Evolutionary conservation across 768 basidiomycete genomes (phyloP), one percentile per base, ranked within the genome.

Genomic region (Candolleomyces eurysporus): DNA sequence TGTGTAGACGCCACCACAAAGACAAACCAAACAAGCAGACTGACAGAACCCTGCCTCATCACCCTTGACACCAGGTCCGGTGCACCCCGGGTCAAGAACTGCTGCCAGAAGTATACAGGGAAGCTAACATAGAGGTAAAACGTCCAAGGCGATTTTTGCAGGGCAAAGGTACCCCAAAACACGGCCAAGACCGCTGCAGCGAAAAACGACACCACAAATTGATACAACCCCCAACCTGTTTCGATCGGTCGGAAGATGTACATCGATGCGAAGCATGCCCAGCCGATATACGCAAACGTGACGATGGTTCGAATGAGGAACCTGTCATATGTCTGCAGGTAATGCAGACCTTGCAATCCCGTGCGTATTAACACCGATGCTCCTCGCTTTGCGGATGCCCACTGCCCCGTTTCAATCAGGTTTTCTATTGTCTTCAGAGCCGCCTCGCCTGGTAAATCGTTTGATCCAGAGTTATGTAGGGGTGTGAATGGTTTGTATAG

Each of bases 271-370:
- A 85, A 93, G 0, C 84, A 85, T 19, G 84, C 84, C 91, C 92
- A 95, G 57, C 91, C 91, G 3, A 81, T 69, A 71, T 95, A 94
- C 1, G 90, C 91, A 7, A 80, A 68, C 1, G 81, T 82, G 55
- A 93, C 92, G 63, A 94, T 85, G 3, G 68, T 74, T 16, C 86
- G 83, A 31, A 95, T 87, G 49, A 94, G 73, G 32, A 83, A 76
- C 17, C 90, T 85, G 68, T 95, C 91, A 70, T 94, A 94, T 69
- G 90, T 93, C 71, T 94, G 89, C 5, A 94, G 81, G 68, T 94
- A 94, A 32, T 86, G 84, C 36, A 92, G 73, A 0, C 91, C 92
- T 42, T 76, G 73, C 5, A 92, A 75, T 6, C 81, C 78, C 11
- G 76, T 66, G 40, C 78, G 62, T 49, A 91, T 87, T 11, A 92